Conservation (phyloP, 2,329 filamentous ascomycete species). For the Cordyceps javanica region DNA sequence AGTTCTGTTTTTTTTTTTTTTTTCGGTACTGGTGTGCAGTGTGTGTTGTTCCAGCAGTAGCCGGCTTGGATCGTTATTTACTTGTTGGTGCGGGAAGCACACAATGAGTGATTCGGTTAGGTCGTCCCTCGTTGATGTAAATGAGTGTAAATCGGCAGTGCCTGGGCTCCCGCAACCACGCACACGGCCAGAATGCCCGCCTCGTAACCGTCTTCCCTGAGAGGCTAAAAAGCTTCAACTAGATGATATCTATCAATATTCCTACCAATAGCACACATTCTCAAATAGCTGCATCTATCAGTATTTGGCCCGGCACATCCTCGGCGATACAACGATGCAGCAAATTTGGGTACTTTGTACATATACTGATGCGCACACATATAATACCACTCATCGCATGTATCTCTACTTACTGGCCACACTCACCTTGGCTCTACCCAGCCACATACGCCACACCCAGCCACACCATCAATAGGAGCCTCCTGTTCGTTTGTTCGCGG, state of each 20-base stretch:
- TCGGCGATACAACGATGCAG: background rate
- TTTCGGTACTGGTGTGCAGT: too few species aligned
- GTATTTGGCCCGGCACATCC: background rate
- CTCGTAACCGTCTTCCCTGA: too few species aligned
- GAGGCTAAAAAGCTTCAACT: too few species aligned
- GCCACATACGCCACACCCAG: conserved; percentile 1
- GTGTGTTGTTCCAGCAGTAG: too few species aligned
- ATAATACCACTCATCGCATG: rapidly evolving
- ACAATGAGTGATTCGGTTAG: too few species aligned
- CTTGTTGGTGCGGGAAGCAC: too few species aligned
- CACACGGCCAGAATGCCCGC: too few species aligned
- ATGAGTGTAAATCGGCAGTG: too few species aligned
- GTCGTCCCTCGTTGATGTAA: too few species aligned
- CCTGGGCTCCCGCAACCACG: too few species aligned
- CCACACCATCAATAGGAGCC: conserved; percentile 3
- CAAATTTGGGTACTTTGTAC: background rate
- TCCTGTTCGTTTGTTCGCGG: conserved; percentile 13
- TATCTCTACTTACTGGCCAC: background rate
- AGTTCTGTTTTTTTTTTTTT: too few species aligned
- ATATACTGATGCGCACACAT: background rate
- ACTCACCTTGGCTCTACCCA: background rate
- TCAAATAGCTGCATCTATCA: background rate
- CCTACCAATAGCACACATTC: background rate
- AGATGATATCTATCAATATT: background rate
- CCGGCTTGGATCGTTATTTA: too few species aligned